A percentile compares a stretch with the other conserved stretches of the same genome.
phyloP scores from a whole-genome alignment of 2,329 filamentous ascomycete species.

The Exutisphaerella laricina region DNA sequence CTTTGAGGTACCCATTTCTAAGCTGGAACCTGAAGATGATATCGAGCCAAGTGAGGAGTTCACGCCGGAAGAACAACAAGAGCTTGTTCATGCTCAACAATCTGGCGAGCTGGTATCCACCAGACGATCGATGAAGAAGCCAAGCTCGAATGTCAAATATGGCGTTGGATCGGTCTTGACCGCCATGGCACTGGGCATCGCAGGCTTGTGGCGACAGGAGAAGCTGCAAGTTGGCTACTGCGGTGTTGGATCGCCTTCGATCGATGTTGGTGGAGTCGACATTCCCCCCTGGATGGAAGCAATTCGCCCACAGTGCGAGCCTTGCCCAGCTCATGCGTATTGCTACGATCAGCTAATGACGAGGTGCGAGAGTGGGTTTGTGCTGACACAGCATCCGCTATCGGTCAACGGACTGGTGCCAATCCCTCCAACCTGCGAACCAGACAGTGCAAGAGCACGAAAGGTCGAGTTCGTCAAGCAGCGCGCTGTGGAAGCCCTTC shows the following conservation, averaged over 20 bases:
- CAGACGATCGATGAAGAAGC: conserved; percentile 35
- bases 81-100: conserved; percentile 64
- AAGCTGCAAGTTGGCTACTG: conserved; percentile 97
- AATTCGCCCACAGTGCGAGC: conserved; percentile 76
- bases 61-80: conserved; percentile 79
- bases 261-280: conserved; percentile 53
- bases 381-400: conserved; percentile 77
- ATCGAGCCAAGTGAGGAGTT: conserved; percentile 83
- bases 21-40: conserved; percentile 42
- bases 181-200: conserved; percentile 66
- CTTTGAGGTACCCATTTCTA: conserved; percentile 53
- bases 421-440: conserved; percentile 84
- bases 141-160: conserved; percentile 48
- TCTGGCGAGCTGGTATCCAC: conserved; percentile 42
- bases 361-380: conserved; percentile 79
- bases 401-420: conserved; percentile 75
- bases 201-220: conserved; percentile 83
- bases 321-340: conserved; percentile 82
- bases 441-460: conserved; percentile 86
- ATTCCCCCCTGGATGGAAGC: conserved; percentile 68
- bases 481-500: conserved; percentile 77
- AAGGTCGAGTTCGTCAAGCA: conserved; percentile 84
- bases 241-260: conserved; percentile 64
- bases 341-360: conserved; percentile 75
- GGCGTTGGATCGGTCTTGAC: conserved; percentile 66